Evolutionary conservation across 495 filamentous ascomycete genomes (phyloP).

Genomic region (Hypomontagnella submonticulosa): DNA sequence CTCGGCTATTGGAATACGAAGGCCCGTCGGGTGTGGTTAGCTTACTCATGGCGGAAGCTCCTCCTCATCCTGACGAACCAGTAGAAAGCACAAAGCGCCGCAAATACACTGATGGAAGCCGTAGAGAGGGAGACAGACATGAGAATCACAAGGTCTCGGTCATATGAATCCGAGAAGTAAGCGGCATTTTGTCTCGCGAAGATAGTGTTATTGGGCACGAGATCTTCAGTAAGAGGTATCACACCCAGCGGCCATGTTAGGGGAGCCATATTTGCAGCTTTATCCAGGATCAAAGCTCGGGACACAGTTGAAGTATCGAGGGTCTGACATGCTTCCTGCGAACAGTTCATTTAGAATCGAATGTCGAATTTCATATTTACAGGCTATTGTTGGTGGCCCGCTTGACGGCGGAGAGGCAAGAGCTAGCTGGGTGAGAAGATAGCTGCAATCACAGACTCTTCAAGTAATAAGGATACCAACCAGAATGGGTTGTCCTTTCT

Average conservation of each 20-base stretch:
- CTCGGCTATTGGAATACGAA: neutral
- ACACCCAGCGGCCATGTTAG: constrained; percentile 12
- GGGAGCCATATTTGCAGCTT: constrained; percentile 36
- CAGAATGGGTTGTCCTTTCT: constrained; percentile 7
- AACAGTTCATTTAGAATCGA: constrained; percentile 5
- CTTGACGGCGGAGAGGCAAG: neutral
- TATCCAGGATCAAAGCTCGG: constrained; percentile 24
- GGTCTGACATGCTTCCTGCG: constrained; percentile 32
- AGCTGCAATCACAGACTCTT: neutral
- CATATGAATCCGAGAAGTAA: neutral
- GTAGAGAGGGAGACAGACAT: constrained; percentile 47
- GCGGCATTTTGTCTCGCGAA: constrained; percentile 16
- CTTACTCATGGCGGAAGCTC: constrained; percentile 78
- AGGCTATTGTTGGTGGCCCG: neutral
- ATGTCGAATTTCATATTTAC: constrained; percentile 16
- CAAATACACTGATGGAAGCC: constrained; percentile 63
- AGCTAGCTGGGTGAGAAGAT: neutral
- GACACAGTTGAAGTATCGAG: constrained; percentile 14
- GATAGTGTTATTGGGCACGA: constrained; percentile 2
- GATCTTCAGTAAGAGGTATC: constrained; percentile 9
- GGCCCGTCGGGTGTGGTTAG: constrained; percentile 10
- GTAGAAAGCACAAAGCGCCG: constrained; percentile 66
- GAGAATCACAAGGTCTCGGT: constrained; percentile 35
- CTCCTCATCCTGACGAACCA: constrained; percentile 81
- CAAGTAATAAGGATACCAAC: neutral